Evolutionary conservation across 148 eudicot species (phyloP).

Genomic region (Arctostaphylos glauca): DNA sequence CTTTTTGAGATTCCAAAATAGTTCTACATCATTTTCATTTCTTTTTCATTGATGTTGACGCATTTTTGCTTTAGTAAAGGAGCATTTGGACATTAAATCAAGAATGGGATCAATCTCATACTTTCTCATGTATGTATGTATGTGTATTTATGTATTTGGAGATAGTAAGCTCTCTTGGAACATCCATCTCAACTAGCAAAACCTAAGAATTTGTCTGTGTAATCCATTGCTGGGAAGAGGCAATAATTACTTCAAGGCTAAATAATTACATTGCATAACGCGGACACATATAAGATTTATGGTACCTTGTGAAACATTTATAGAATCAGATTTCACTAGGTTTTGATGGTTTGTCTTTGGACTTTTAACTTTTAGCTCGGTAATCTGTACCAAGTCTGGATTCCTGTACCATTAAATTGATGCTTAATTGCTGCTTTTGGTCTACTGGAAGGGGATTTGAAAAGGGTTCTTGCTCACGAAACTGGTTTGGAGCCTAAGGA

Average conservation of each 20-base stretch:
- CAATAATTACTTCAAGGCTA: neutral
- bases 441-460: constrained; percentile 24
- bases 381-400: neutral
- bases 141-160: too few species aligned
- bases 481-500: constrained; percentile 23
- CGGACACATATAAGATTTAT: neutral
- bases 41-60: neutral
- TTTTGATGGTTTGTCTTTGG: neutral
- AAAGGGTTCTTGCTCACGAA: constrained; percentile 21
- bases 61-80: neutral
- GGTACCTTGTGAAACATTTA: too few species aligned
- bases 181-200: neutral
- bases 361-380: constrained; percentile 3
- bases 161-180: too few species aligned
- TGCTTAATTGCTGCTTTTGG: neutral
- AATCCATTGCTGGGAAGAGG: neutral
- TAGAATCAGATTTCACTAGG: neutral
- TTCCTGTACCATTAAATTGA: neutral
- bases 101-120: neutral
- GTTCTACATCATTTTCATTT: neutral
- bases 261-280: neutral
- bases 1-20: too few species aligned
- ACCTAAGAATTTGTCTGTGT: neutral
- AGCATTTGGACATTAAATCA: neutral
- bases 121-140: too few species aligned